Evolutionary conservation across 768 basidiomycete species (phyloP).

Genomic region (Xanthoconium stramineum): DNA sequence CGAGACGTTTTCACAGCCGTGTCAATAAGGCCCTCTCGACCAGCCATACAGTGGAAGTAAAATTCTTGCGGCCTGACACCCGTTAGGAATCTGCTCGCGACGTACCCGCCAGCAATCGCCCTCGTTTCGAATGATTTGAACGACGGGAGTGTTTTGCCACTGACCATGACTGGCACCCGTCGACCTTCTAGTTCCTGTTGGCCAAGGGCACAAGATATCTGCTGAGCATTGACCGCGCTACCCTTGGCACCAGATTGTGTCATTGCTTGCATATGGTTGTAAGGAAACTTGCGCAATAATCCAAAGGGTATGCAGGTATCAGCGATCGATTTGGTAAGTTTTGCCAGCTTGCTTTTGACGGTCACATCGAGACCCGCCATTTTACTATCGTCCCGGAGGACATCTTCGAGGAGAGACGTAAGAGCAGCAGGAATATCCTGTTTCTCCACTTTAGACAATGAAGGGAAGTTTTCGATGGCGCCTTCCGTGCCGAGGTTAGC

Average conservation of each 20-base stretch:
- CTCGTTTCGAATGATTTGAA: conserved; percentile 98
- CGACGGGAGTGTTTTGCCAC: conserved; percentile 95
- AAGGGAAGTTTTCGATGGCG: conserved; percentile 88
- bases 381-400: conserved; percentile 91
- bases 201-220: conserved; percentile 96
- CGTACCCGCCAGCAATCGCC: conserved; percentile 96
- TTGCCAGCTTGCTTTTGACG: conserved; percentile 80
- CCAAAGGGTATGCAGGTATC: conserved; percentile 84
- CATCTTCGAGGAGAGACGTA: conserved; percentile 76
- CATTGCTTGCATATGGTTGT: conserved; percentile 99
- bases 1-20: conserved; percentile 99
- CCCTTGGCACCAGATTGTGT: conserved; percentile 98
- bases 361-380: conserved; percentile 97
- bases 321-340: conserved; percentile 87
- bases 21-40: conserved; percentile 97
- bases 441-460: conserved; percentile 49
- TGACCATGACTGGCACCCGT: conserved; percentile 98
- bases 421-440: conserved; percentile 58
- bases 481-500: conserved; percentile 78
- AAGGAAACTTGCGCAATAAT: conserved; percentile 89
- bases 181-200: conserved; percentile 98
- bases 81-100: conserved; percentile 97
- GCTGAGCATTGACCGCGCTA: conserved; percentile 93
- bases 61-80: conserved; percentile 98
- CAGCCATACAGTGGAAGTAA: conserved; percentile 99